Percentiles rank a stretch among this genome's conserved stretches.
Conservation (phyloP, 768 basidiomycete genomes). For the Tylopilus plumbeoviolaceoides region DNA sequence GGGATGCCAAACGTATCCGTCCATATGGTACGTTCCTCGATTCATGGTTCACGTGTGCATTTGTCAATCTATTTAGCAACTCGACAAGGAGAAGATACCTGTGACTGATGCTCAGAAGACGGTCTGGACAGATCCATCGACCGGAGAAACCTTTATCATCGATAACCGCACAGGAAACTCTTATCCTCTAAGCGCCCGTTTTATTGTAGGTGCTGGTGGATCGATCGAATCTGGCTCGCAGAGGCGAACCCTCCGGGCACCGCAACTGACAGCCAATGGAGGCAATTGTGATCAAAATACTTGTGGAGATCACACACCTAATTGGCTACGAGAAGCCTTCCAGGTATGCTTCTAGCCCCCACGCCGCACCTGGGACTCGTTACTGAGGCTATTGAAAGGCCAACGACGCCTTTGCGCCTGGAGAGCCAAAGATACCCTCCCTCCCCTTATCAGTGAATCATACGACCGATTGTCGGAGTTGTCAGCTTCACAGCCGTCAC, state of each 20-base stretch:
- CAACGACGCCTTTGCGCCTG: constrained; percentile 51
- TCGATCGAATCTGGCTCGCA: constrained; percentile 6
- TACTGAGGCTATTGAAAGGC: constrained; percentile 34
- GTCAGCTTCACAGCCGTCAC: constrained; percentile 10
- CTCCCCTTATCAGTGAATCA: constrained; percentile 14
- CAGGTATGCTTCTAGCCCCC: constrained; percentile 37
- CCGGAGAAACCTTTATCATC: constrained; percentile 54
- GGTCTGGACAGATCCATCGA: constrained; percentile 62
- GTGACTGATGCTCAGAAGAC: constrained; percentile 30
- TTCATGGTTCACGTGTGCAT: constrained; percentile 6
- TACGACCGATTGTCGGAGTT: constrained; percentile 9
- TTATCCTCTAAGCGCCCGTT: constrained; percentile 31
- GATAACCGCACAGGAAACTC: constrained; percentile 73
- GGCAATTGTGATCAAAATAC: constrained; percentile 2
- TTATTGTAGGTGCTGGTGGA: constrained; percentile 3
- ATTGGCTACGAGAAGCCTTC: constrained; percentile 63
- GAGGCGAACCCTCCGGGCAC: constrained; percentile 15
- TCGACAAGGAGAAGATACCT: constrained; percentile 11
- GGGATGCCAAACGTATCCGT: constrained; percentile 6
- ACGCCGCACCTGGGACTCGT: constrained; percentile 1
- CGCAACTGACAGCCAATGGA: constrained; percentile 4
- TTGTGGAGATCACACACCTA: constrained; percentile 36
- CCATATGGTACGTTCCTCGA: constrained; percentile 19
- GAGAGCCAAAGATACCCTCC: constrained; percentile 46
- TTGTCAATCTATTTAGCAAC: constrained; percentile 7